Evolutionary conservation across 192 early-diverging fungal species (phyloP).

Genomic region (Phlyctochytrium arcticum): DNA sequence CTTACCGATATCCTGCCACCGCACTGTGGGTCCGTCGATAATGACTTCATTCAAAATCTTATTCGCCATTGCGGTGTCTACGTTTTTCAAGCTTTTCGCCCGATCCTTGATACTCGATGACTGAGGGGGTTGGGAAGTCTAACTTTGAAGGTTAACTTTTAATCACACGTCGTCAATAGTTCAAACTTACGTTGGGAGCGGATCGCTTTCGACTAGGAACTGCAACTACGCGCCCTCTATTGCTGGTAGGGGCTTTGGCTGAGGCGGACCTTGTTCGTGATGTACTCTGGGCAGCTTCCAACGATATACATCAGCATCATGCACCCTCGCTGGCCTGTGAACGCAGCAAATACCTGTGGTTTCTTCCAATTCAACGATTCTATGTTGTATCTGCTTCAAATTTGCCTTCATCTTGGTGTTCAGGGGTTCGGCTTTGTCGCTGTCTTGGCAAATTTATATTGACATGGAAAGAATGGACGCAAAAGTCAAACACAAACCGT

Average conservation of each 20-base stretch:
- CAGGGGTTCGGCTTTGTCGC: conserved; percentile 29
- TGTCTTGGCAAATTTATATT: not conserved
- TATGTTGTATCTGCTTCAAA: conserved; percentile 33
- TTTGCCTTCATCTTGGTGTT: conserved; percentile 42
- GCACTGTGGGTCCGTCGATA: conserved; percentile 36
- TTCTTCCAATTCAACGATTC: conserved; percentile 27
- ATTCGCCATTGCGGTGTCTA: conserved; percentile 40
- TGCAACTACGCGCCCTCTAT: too few species aligned
- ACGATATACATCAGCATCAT: too few species aligned
- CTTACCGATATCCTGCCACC: conserved; percentile 49
- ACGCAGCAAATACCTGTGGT: not conserved
- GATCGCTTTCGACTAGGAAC: too few species aligned
- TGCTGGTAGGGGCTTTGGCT: too few species aligned
- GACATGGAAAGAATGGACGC: not conserved
- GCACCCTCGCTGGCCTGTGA: too few species aligned
- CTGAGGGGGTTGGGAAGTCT: too few species aligned
- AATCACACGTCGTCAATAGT: too few species aligned
- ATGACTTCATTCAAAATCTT: conserved; percentile 52
- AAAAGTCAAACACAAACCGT: conserved; percentile 13
- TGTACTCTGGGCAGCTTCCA: too few species aligned
- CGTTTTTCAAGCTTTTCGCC: conserved; percentile 5
- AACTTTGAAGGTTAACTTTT: too few species aligned
- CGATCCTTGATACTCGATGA: too few species aligned
- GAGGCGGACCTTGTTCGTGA: too few species aligned
- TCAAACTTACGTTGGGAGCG: too few species aligned